Percentiles rank a stretch among this genome's conserved stretches.
Evolutionary conservation across 345 rosid species (phyloP).

Genomic region (Gossypium stocksii): DNA sequence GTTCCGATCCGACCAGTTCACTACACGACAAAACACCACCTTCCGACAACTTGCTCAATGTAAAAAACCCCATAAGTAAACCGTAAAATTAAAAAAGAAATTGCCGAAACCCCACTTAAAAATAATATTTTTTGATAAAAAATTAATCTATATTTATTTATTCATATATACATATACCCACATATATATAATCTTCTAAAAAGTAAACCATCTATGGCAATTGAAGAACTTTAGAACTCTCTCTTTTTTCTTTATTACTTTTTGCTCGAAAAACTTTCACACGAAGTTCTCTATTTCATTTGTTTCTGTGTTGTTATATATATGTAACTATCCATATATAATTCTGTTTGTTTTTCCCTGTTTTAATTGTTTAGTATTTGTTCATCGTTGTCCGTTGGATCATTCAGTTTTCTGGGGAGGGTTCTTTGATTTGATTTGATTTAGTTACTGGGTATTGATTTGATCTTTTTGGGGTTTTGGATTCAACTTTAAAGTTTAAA

Average conservation of each 20-base stretch:
- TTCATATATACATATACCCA: no score
- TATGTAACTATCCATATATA: neutral
- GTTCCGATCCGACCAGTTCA: neutral
- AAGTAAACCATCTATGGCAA: conserved; percentile 11
- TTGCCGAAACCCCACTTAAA: conserved; percentile 12
- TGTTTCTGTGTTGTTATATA: neutral
- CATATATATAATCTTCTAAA: neutral
- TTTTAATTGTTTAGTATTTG: conserved; percentile 9
- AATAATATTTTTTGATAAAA: neutral
- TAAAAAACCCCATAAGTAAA: neutral
- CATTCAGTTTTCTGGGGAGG: conserved; percentile 13
- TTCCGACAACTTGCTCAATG: neutral
- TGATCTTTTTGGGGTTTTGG: neutral
- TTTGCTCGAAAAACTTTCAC: conserved; percentile 7
- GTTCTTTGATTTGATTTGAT: neutral
- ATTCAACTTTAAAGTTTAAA: neutral
- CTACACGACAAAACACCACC: conserved; percentile 43
- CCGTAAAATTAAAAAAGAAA: neutral
- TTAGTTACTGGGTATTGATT: conserved; percentile 3
- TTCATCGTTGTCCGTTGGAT: conserved; percentile 27
- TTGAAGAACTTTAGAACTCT: no score
- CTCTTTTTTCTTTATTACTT: neutral
- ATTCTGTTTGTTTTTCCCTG: conserved; percentile 13
- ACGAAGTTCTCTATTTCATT: conserved; percentile 4
- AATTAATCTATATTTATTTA: neutral